Evolutionary conservation across 805 yeast genomes (phyloP), one percentile per base, ranked within the genome.

Genomic region (Candida taoyuanica): DNA sequence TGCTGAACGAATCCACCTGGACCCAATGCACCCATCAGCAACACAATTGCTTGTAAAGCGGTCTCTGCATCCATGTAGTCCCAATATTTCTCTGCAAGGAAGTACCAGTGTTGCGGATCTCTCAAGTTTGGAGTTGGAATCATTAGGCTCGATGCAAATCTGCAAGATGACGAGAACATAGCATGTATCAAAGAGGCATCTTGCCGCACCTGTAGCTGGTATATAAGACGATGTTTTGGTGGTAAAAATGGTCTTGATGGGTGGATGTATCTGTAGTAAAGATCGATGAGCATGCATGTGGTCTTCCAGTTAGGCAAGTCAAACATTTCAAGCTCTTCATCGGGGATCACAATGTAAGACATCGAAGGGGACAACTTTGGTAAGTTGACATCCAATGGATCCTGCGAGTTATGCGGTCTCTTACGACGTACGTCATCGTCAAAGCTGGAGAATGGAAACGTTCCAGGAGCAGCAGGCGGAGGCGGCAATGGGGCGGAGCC

Each of bases 251-350:
- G 58, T 31, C 62, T 54, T 6, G 64, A 55, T 7, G 65, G 59
- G 36, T 68, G 64, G n/a, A 63, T 55, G 46, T 68, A 70, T 29
- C 66, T 51, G 47, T 66, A 70, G 43, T 58, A 70, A 7, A 67
- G 41, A 36, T 67, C 70, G 29, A 69, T 49, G 29, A 69, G 43
- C 3, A 50, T 42, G 26, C 53, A 55, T 3, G 65, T 52, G 1
- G 61, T 58, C 30, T 47, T 41, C 59, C 63, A 58, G 26, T 56
- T 41, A 4, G 75, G 75, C 7, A 70, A 48, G 7, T 65, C 70
- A 30, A 57, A 53, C 25, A 43, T 43, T 8, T 43, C 50, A 7
- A 67, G 46, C 18, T 60, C 62, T 11, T 50, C 48, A 27, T 62
- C 62, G 1, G 60, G 47, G 7, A 65, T 45, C 2, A 30, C 19